Evolutionary conservation across 345 rosid species (phyloP).

Genomic region (Salix viminalis): DNA sequence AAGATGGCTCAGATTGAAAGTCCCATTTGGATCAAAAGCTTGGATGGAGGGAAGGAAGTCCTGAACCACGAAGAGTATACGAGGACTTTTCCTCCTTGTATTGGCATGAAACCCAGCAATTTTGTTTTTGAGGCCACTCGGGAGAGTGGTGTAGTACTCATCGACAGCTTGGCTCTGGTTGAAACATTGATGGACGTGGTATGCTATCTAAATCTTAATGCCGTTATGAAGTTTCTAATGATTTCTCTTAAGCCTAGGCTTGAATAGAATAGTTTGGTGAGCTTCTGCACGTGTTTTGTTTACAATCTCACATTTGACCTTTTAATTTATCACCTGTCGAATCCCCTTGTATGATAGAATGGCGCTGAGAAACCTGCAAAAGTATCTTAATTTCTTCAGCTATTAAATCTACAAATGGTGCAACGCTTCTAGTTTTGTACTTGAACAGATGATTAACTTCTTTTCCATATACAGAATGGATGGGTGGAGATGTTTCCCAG

Average conservation of each 20-base stretch:
- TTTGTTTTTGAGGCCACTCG: slow-evolving; percentile 49
- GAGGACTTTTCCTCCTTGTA: slow-evolving; percentile 37
- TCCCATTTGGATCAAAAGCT: slow-evolving; percentile 48
- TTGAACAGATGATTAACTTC: neutral
- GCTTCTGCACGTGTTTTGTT: neutral
- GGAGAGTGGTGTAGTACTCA: slow-evolving; percentile 47
- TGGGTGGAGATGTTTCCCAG: slow-evolving; percentile 65
- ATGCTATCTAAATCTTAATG: slow-evolving; percentile 13
- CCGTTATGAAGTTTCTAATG: neutral
- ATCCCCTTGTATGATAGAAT: neutral
- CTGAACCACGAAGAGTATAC: slow-evolving; percentile 52
- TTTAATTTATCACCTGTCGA: too few relatives aligned
- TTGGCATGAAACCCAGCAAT: slow-evolving; percentile 31
- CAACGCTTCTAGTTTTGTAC: neutral
- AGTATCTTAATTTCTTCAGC: neutral
- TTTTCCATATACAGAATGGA: slow-evolving; percentile 38
- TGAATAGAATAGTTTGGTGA: neutral
- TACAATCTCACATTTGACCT: neutral
- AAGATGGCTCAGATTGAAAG: slow-evolving; percentile 46
- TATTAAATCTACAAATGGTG: neutral
- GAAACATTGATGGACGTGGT: slow-evolving; percentile 76
- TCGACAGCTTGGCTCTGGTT: slow-evolving; percentile 50
- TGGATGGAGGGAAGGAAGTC: slow-evolving; percentile 40
- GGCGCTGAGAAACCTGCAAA: neutral
- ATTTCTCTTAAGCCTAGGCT: neutral